Evolutionary conservation across 2,329 filamentous ascomycete species (phyloP), one percentile per base, ranked within the genome.

Genomic region (Xylariomycetidae sp.): DNA sequence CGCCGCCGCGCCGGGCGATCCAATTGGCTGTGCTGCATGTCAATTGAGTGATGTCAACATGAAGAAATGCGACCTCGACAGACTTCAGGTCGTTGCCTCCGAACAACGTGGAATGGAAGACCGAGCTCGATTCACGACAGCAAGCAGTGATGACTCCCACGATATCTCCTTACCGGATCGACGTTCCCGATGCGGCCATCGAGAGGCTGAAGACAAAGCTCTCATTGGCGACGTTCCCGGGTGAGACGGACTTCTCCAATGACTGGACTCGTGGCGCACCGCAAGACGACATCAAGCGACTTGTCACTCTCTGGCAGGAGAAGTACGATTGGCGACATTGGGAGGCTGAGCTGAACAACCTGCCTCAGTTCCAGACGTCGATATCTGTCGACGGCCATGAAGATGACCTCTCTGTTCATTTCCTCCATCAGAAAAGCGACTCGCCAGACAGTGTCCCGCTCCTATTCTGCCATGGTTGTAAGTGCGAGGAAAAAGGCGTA

Each of bases 141-240:
- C n/a, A n/a, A n/a, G n/a, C n/a, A n/a, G n/a, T n/a, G n/a, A 37
- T 39, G 36, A 30, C 26, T 12, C 20, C 37, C 14, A 20, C 10
- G 7, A 31, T 46, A 17, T 28, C 41, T 28, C 38, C 44, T 7
- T 47, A 39, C 35, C 35, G 25, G 17, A 46, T 47, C 24, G 37
- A 39, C 3, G 37, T 47, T n/a, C 37, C 44, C 13, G 42, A 46
- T 19, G 22, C 24, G 16, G 30, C 37, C 3, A 29, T 47, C 16
- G 43, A 42, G 19, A 26, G 25, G 19, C 32, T 47, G 17, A 37
- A 37, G 33, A 25, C 41, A 25, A 43, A 42, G 32, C 38, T 47
- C 7, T 31, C 37, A 9, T 24, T 40, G 10, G 25, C 43, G 6
- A 39, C 38, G 13, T 39, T 47, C 14, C 44, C 44, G 15, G 20